Conservation (phyloP, 2,329 filamentous ascomycete species). For the Teratosphaeriaceae sp. region DNA sequence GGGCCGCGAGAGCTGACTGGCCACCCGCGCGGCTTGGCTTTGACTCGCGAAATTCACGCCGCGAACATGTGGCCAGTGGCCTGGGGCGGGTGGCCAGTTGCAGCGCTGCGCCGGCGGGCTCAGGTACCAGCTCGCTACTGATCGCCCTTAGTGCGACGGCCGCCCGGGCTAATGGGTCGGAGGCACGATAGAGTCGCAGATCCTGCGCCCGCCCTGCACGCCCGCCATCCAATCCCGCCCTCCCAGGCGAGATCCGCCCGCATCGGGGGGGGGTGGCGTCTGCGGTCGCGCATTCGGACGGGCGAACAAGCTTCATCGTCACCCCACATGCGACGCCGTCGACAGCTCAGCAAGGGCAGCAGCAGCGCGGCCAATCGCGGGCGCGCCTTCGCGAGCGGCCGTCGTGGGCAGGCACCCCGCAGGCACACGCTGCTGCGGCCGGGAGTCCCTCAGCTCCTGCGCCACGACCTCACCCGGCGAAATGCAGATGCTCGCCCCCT, state of each 20-base stretch:
- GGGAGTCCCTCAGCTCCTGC: not conserved
- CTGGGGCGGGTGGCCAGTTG: too few species aligned
- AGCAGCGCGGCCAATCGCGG: constrained; percentile 3
- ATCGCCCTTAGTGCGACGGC: not conserved
- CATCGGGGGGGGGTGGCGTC: not conserved
- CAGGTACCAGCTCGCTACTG: not conserved
- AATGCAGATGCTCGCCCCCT: not conserved
- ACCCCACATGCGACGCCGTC: not conserved
- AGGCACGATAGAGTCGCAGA: not conserved
- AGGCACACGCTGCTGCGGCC: constrained; percentile 1
- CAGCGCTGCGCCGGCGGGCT: not conserved
- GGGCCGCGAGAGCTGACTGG: not conserved
- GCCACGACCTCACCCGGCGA: not conserved
- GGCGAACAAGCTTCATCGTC: not conserved
- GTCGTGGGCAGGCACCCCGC: not conserved
- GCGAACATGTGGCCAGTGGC: not conserved
- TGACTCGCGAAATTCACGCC: not conserved
- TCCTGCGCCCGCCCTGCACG: not conserved
- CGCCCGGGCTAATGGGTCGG: constrained; percentile 1
- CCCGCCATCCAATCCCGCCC: not conserved
- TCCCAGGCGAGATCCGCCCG: not conserved
- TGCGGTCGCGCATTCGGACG: not conserved
- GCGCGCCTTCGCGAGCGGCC: constrained; percentile 1
- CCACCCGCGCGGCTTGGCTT: not conserved
- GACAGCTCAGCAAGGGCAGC: constrained; percentile 5